These are phyloP conservation scores for Pochonia chlamydosporia DNA, from an alignment of 2,329 filamentous ascomycete genomes.

Conservation along the genomic window DNA sequence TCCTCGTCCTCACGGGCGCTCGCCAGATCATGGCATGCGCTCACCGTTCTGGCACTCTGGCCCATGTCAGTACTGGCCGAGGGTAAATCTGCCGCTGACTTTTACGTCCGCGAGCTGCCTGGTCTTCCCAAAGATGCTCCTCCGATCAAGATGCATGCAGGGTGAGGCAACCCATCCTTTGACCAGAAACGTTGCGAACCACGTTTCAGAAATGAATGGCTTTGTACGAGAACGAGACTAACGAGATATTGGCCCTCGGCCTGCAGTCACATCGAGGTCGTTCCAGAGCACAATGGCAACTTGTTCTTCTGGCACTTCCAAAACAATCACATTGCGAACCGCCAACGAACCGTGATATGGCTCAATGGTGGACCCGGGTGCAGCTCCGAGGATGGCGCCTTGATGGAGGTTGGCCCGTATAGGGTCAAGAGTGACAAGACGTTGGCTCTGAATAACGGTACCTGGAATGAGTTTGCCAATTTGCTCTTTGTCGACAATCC, in stretches of 20 bases:
- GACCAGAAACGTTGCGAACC: constrained; percentile 9
- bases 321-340: constrained; percentile 90
- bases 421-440: constrained; percentile 68
- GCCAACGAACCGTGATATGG: constrained; percentile 90
- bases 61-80: constrained; percentile 26
- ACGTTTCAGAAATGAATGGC: constrained; percentile 12
- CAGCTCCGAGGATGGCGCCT: constrained; percentile 90
- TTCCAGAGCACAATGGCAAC: constrained; percentile 79
- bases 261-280: constrained; percentile 82
- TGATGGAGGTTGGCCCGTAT: constrained; percentile 97
- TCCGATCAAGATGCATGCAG: constrained; percentile 94
- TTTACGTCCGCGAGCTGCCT: constrained; percentile 80
- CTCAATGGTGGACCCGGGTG: constrained; percentile 95
- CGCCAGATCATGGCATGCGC: constrained; percentile 12
- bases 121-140: constrained; percentile 69
- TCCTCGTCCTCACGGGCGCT: constrained; percentile 3
- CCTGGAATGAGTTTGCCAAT: constrained; percentile 98
- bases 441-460: constrained; percentile 81
- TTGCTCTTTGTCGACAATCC: constrained; percentile 95
- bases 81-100: constrained; percentile 57
- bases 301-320: constrained; percentile 98
- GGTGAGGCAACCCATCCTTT: constrained; percentile 50
- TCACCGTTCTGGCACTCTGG: constrained; percentile 36
- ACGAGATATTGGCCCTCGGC: constrained; percentile 7
- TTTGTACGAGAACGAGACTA: no score